phyloP scores from a whole-genome alignment of 169 alveolate genomes.

The Cryptosporidium viatorum region DNA sequence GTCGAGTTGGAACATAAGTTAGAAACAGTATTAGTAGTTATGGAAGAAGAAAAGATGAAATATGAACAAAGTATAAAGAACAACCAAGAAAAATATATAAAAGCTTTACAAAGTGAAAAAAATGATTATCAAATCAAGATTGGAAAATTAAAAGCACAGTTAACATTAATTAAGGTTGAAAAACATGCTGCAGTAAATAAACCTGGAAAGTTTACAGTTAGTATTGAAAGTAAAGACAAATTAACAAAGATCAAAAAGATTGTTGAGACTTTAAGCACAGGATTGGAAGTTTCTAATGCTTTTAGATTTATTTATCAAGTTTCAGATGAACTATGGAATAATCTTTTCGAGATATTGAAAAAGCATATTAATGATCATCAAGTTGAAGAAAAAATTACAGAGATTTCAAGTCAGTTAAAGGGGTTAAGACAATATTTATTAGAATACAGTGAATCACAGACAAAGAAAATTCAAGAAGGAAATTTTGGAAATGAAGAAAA shows the following conservation, averaged over 20 bases:
- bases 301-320: conserved; percentile 55
- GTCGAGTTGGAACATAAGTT: neutral
- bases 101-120: conserved; percentile 7
- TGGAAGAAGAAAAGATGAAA: conserved; percentile 24
- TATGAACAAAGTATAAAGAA: neutral
- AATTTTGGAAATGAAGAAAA: neutral
- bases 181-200: conserved; percentile 17
- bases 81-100: neutral
- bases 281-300: conserved; percentile 60
- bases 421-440: conserved; percentile 32
- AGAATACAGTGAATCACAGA: conserved; percentile 30
- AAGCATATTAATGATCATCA: neutral
- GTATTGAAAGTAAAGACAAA: neutral
- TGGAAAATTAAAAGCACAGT: conserved; percentile 47
- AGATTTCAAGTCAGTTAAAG: conserved; percentile 12
- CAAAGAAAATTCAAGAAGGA: neutral
- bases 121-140: neutral
- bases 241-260: neutral
- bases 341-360: neutral
- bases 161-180: conserved; percentile 15
- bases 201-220: neutral
- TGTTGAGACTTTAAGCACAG: conserved; percentile 9
- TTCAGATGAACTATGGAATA: conserved; percentile 59
- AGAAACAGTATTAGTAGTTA: neutral
- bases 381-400: conserved; percentile 6